Percentiles rank a stretch among this genome's conserved stretches.
Conservation (phyloP, 768 basidiomycete genomes). For the Brasilioporus rufonigricans region DNA sequence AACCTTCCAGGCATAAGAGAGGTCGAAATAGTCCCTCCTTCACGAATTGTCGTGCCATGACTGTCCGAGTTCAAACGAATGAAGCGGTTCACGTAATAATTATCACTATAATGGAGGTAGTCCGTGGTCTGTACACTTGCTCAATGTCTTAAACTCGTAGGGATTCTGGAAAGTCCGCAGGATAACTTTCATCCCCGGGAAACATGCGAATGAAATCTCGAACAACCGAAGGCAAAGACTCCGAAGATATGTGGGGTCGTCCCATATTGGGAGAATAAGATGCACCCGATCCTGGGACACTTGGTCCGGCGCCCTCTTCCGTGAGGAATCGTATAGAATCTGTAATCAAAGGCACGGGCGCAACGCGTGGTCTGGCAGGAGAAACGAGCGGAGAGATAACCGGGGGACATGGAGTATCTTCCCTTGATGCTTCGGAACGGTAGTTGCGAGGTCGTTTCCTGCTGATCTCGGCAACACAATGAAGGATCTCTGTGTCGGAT, state of each 20-base stretch:
- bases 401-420: conserved; percentile 5
- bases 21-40: conserved; percentile 12
- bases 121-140: neutral
- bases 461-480: conserved; percentile 18
- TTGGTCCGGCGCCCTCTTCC: conserved; percentile 10
- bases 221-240: conserved; percentile 28
- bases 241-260: neutral
- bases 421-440: conserved; percentile 1
- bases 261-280: neutral
- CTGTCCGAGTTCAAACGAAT: neutral
- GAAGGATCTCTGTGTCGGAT: conserved; percentile 28
- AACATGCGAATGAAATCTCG: conserved; percentile 34
- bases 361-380: conserved; percentile 20
- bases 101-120: neutral
- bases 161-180: conserved; percentile 33
- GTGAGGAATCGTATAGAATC: conserved; percentile 1
- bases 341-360: neutral
- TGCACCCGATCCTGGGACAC: neutral
- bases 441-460: conserved; percentile 2
- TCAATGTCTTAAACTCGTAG: conserved; percentile 14
- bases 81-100: neutral
- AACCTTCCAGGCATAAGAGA: conserved; percentile 13
- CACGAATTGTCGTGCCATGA: conserved; percentile 9
- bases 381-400: conserved; percentile 30
- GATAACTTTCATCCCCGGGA: conserved; percentile 34